Evolutionary conservation across 257 asterid genomes (phyloP).

Genomic region (Capsicum pubescens): DNA sequence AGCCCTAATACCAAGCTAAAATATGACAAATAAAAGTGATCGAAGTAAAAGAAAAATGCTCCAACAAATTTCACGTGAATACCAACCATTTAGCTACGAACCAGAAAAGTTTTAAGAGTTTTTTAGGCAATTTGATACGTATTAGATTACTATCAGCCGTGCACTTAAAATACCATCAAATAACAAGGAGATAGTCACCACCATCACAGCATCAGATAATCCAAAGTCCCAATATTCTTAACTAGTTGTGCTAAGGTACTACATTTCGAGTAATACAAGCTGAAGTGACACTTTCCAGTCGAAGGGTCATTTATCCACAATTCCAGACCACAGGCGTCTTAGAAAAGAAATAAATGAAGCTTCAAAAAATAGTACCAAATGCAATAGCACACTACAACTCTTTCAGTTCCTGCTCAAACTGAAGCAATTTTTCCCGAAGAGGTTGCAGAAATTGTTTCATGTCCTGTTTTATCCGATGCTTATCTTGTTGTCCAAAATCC

Average conservation of each 20-base stretch:
- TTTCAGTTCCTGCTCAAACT: conserved; percentile 86
- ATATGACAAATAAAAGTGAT: no score
- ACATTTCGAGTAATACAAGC: neutral
- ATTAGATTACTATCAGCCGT: neutral
- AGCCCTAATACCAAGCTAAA: no score
- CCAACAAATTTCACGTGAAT: neutral
- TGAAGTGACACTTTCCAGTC: neutral
- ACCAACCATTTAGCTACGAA: neutral
- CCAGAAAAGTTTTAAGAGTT: neutral
- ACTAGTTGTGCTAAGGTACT: neutral
- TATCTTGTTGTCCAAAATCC: conserved; percentile 59
- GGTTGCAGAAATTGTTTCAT: conserved; percentile 69
- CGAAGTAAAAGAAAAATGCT: no score
- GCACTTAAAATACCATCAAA: neutral
- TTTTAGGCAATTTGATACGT: neutral
- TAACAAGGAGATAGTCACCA: neutral
- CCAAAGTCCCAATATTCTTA: neutral
- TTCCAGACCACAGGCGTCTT: neutral
- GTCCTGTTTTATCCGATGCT: conserved; percentile 57
- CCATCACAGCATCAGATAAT: neutral
- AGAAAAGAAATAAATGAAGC: neutral
- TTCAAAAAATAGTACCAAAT: neutral
- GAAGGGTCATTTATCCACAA: neutral
- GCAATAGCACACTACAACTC: conserved; percentile 42
- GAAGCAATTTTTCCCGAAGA: conserved; percentile 57